Evolutionary conservation across 441 rosid species (phyloP), one percentile per base, ranked within the genome.

Genomic region (Eutrema salsugineum): DNA sequence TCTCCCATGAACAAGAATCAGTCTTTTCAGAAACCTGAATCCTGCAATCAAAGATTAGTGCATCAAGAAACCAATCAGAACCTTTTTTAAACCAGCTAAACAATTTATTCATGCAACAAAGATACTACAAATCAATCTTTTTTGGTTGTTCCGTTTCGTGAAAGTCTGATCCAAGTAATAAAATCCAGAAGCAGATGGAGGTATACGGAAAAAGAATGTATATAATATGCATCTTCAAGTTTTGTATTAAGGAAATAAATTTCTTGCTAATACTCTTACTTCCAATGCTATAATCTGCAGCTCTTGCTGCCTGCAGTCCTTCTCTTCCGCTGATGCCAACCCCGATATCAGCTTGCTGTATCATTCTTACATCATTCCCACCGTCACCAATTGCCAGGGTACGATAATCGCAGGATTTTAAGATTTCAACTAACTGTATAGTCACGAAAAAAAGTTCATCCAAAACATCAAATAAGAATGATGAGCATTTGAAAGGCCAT

Each of bases 291-390:
- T 96, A 93, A 80, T 96, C 99, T 58, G 98, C 98, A 57, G 99
- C 99, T 77, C 98, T 90, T 35, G 98, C 98, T 74, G 99, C 99
- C 84, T 93, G 99, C 73, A 93, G 82, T 36, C 99, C 98, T 84
- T 96, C 98, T 85, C 98, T 91, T 74, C 98, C 97, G 63, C 99
- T 96, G 70, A 96, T 96, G 75, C 99, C 97, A 66, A 91, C 96
- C 43, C 99, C 97, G 32, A 96, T 91, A 70, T 91, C 99, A 66
- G 99, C 97, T 83, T 93, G 94, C 64, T 96, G 98, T 77, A 96
- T 96, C 99, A 96, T 96, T 83, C 97, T 86, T 82, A 96, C 98
- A 83, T 96, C 99, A 88, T 96, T 93, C 64, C 99, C 99, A 71
- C 98, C 99, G 75, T 96, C 98, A 65, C 98, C 99, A 83, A 93